phyloP scores from a whole-genome alignment of 345 rosid genomes.

The Eucalyptus grandis region DNA sequence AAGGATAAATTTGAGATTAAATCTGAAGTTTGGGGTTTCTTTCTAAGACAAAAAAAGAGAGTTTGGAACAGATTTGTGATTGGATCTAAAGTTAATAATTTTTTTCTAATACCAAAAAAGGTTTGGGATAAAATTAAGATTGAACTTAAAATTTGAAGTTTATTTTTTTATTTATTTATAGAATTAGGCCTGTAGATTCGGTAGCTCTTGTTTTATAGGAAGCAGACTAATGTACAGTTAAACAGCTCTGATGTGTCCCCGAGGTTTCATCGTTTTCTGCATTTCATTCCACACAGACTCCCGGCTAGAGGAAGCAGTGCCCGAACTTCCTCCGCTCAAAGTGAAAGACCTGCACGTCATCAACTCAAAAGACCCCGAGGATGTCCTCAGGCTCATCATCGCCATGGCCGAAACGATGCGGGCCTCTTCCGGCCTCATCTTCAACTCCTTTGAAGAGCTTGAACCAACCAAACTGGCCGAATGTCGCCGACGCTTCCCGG shows the following conservation, averaged over 20 bases:
- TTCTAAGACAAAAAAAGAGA: no score
- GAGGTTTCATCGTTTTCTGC: not conserved
- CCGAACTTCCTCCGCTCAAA: slow-evolving; percentile 17
- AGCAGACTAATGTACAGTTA: not conserved
- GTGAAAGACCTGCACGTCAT: slow-evolving; percentile 22
- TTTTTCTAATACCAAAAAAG: no score
- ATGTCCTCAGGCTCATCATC: not conserved
- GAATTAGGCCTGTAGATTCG: not conserved
- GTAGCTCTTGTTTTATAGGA: not conserved
- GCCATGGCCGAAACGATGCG: not conserved
- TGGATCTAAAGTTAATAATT: no score
- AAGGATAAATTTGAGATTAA: no score
- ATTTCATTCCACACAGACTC: not conserved
- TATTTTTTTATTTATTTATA: no score
- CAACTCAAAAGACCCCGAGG: slow-evolving; percentile 1
- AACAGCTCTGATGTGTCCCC: not conserved
- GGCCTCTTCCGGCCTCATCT: slow-evolving; percentile 14
- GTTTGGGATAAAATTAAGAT: no score
- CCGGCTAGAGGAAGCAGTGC: slow-evolving; percentile 5
- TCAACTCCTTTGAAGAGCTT: slow-evolving; percentile 14
- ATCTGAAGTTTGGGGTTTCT: no score
- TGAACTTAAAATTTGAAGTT: no score
- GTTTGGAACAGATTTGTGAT: no score
- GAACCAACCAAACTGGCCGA: not conserved
- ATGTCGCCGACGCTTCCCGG: not conserved